phyloP scores from a whole-genome alignment of 2,329 filamentous ascomycete species.

The Neonectria sp. region DNA sequence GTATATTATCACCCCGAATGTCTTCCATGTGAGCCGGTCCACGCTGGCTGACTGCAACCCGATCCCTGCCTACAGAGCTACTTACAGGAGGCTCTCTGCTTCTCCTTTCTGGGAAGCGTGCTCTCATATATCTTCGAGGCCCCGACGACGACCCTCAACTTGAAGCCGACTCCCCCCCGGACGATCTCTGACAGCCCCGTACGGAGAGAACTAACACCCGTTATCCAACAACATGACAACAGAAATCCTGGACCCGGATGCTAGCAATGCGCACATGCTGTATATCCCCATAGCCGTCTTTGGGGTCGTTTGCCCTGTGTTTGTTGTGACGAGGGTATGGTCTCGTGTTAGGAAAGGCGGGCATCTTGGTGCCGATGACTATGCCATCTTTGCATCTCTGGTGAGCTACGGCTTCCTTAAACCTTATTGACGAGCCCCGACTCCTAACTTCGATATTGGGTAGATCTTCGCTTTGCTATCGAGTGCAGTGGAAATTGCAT shows the following conservation, averaged over 20 bases:
- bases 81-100: constrained; percentile 17
- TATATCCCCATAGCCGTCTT: constrained; percentile 47
- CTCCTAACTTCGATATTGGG: constrained; percentile 3
- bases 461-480: constrained; percentile 34
- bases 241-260: constrained; percentile 28
- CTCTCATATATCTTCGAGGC: constrained; percentile 35
- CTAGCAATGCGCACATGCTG: constrained; percentile 42
- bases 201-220: constrained; percentile 28
- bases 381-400: constrained; percentile 39
- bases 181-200: constrained; percentile 26
- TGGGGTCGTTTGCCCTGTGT: constrained; percentile 39
- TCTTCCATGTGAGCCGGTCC: constrained; percentile 15
- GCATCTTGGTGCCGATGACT: constrained; percentile 43
- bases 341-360: constrained; percentile 38
- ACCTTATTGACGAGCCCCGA: background rate
- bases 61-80: constrained; percentile 4
- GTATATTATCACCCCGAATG: constrained; percentile 36
- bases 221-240: constrained; percentile 32
- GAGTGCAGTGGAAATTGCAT: constrained; percentile 37
- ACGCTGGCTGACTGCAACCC: constrained; percentile 15
- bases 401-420: constrained; percentile 20
- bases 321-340: constrained; percentile 41
- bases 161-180: constrained; percentile 28
- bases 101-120: constrained; percentile 21
- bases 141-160: constrained; percentile 29